These are phyloP conservation scores for Penicillium thymicola DNA, from an alignment of 2,329 filamentous ascomycete genomes.

Conservation along the genomic window DNA sequence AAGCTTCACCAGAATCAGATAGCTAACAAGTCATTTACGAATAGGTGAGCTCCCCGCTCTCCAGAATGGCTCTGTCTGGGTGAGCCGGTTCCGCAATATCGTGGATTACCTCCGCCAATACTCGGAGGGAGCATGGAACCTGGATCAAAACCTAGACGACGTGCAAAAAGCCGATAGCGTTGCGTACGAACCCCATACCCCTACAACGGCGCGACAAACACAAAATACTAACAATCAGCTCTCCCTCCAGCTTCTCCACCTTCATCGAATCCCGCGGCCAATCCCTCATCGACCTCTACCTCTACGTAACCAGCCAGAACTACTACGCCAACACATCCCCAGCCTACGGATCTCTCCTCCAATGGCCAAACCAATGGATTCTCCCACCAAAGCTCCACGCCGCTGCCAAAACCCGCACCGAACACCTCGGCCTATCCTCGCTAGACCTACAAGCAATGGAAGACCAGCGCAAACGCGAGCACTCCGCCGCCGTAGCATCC, in stretches of 20 bases:
- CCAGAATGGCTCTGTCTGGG: conserved; percentile 52
- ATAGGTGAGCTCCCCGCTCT: conserved; percentile 58
- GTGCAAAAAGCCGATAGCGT: conserved; percentile 48
- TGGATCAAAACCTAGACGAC: conserved; percentile 45
- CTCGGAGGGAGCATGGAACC: conserved; percentile 48
- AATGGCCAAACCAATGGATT: conserved; percentile 86
- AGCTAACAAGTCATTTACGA: background rate
- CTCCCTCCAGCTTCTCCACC: conserved; percentile 48
- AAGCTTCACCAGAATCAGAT: background rate
- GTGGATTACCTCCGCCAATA: conserved; percentile 49
- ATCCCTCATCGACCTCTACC: conserved; percentile 75
- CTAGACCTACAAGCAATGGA: conserved; percentile 59
- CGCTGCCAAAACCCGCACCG: conserved; percentile 66
- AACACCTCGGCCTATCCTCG: conserved; percentile 65
- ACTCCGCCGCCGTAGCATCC: conserved; percentile 38
- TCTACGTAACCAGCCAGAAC: conserved; percentile 88
- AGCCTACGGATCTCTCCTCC: conserved; percentile 73
- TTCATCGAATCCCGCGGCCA: conserved; percentile 74
- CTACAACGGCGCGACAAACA: background rate
- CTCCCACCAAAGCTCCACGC: conserved; percentile 71
- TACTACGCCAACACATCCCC: conserved; percentile 75
- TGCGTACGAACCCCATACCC: conserved; percentile 39
- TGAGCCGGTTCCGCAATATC: conserved; percentile 54
- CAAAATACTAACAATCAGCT: background rate
- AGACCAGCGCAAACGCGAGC: conserved; percentile 39